Evolutionary conservation across 805 yeast species (phyloP).

Genomic region (Kodamaea kaohsiungensis): DNA sequence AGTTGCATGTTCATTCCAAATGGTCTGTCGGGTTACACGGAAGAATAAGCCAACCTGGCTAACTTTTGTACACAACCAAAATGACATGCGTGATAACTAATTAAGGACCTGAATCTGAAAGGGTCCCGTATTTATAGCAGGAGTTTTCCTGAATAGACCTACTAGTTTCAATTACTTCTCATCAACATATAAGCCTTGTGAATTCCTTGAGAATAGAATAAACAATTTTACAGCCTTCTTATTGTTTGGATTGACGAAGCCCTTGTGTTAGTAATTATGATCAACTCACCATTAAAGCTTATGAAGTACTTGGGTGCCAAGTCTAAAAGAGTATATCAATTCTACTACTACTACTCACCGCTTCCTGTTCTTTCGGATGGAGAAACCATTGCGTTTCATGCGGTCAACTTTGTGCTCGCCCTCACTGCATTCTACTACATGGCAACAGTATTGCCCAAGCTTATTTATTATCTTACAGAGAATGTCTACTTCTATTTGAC

Average conservation of each 20-base stretch:
- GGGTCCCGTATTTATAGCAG: not conserved
- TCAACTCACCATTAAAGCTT: not conserved
- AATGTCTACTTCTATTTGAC: slow-evolving; percentile 20
- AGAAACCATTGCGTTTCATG: slow-evolving; percentile 22
- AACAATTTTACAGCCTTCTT: too few species aligned
- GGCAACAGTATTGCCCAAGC: slow-evolving; percentile 2
- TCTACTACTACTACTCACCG: slow-evolving; percentile 29
- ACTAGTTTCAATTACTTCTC: too few species aligned
- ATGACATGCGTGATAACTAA: not conserved
- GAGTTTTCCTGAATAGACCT: not conserved
- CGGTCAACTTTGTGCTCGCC: slow-evolving; percentile 14
- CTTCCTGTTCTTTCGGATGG: slow-evolving; percentile 28
- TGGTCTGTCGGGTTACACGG: not conserved
- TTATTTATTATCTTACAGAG: slow-evolving; percentile 11
- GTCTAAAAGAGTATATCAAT: slow-evolving; percentile 20
- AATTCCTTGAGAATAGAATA: not conserved
- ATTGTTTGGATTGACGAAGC: not conserved
- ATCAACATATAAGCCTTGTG: not conserved
- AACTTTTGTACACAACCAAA: not conserved
- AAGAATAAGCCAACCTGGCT: not conserved
- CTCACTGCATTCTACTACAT: slow-evolving; percentile 18
- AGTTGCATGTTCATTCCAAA: not conserved
- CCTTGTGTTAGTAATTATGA: not conserved
- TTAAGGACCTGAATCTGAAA: not conserved
- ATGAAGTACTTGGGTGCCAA: slow-evolving; percentile 22